Evolutionary conservation across 805 yeast genomes (phyloP), one percentile per base, ranked within the genome.

Genomic region (Saccharomycopsis sp.): DNA sequence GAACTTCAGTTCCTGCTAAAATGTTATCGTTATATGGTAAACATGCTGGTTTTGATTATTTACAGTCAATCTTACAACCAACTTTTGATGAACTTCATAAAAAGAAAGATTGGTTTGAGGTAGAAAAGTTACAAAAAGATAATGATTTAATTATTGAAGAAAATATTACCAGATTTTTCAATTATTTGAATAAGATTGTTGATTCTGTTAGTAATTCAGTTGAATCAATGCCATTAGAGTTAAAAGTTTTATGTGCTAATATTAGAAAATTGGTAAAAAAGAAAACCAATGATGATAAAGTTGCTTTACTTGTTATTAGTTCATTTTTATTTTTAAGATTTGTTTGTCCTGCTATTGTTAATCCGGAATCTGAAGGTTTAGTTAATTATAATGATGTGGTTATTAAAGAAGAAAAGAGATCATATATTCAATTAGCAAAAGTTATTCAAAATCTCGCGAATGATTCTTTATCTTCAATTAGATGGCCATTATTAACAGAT

Each of bases 361-460:
- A 86, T 27, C 96, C 96, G 0, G 94, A 84, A 43, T 45, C 64
- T 14, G 67, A 67, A 44, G 56, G 54, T 34, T 56, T 65, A 30
- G 55, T 62, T 18, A 26, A 17, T 12, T n/a, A 12, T 4, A 26
- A 21, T 5, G 30, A 18, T 21, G 62, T 58, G 15, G 50, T 68
- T 54, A 61, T 62, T 40, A 52, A 60, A 5, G 55, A 55, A 13
- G 65, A 66, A 3, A 66, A 86, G 46, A 69, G 95, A 48, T 72
- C 85, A 0, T 67, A 82, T 36, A 76, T 89, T 46, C 78, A 82
- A 42, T 58, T 89, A 28, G 96, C 95, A 2, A 84, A 86, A 51
- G 77, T 82, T 15, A 62, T 89, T 19, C 97, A 89, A 60, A 74
- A 80, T 50, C 72, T 88, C 62, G 96, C 95, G 1, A 88, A 89